A percentile compares a stretch with the other conserved stretches of the same genome.
phyloP scores from a whole-genome alignment of 805 yeast genomes.

The Phaffomyces thermotolerans region DNA sequence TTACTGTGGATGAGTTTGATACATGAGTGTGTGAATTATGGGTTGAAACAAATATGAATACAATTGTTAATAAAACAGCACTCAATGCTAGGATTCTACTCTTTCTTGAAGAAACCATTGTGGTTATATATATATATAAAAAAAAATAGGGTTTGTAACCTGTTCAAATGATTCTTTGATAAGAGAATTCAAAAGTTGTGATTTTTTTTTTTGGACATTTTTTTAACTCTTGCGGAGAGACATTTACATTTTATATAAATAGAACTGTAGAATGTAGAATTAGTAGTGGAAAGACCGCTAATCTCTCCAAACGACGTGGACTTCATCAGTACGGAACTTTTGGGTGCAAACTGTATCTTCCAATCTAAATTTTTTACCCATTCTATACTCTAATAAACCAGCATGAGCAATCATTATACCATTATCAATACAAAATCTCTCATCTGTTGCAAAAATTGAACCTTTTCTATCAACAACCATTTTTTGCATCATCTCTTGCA shows the following conservation, averaged over 20 bases:
- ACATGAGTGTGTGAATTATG: slow-evolving; percentile 13
- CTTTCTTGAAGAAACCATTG: slow-evolving; percentile 26
- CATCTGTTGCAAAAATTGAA: slow-evolving; percentile 89
- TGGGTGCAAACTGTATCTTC: slow-evolving; percentile 83
- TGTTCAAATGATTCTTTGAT: no score
- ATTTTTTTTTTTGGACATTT: no score
- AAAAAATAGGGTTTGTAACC: no score
- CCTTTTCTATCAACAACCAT: slow-evolving; percentile 92
- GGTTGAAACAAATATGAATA: slow-evolving; percentile 30
- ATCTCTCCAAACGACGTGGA: slow-evolving; percentile 83
- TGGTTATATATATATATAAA: background rate
- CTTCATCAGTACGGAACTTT: slow-evolving; percentile 92
- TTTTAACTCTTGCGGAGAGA: no score
- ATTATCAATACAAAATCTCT: slow-evolving; percentile 92
- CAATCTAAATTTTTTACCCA: slow-evolving; percentile 58
- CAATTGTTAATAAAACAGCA: slow-evolving; percentile 30
- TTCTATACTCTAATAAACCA: slow-evolving; percentile 77
- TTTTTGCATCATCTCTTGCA: slow-evolving; percentile 93
- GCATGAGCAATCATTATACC: slow-evolving; percentile 99
- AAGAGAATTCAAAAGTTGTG: no score
- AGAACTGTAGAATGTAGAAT: no score
- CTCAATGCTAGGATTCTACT: slow-evolving; percentile 35
- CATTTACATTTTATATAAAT: no score
- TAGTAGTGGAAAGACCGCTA: slow-evolving; percentile 5
- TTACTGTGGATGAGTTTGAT: background rate